phyloP scores from a whole-genome alignment of 345 rosid genomes.

The Hibiscus syriacus region DNA sequence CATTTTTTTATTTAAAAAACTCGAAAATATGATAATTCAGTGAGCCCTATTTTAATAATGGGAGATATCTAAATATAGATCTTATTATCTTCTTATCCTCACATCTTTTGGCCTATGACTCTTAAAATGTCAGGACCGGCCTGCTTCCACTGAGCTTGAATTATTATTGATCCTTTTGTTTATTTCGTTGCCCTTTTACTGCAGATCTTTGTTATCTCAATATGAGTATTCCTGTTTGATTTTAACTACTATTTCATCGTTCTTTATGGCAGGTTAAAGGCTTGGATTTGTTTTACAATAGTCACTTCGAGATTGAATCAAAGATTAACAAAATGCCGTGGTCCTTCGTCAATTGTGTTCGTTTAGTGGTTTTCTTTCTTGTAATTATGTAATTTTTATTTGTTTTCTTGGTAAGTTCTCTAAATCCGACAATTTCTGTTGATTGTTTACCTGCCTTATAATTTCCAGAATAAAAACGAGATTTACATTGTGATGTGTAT shows the following conservation, averaged over 20 bases:
- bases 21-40: no score
- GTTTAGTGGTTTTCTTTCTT: conserved; percentile 66
- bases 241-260: background rate
- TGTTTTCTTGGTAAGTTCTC: conserved; percentile 32
- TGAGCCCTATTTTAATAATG: no score
- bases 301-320: conserved; percentile 16
- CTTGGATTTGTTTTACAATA: background rate
- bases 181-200: background rate
- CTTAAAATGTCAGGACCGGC: no score
- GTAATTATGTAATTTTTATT: conserved; percentile 58
- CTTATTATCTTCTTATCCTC: no score
- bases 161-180: background rate
- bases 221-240: background rate
- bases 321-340: conserved; percentile 65
- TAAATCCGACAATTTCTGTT: background rate
- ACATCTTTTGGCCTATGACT: no score
- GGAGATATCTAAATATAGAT: no score
- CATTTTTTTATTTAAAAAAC: no score
- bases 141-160: background rate
- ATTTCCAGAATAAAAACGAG: background rate
- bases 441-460: background rate
- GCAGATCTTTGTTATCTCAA: background rate
- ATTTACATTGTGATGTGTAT: background rate
- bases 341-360: conserved; percentile 63
- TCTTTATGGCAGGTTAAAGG: conserved; percentile 27